Evolutionary conservation across 352 stramenopile species (phyloP), one percentile per base, ranked within the genome.

Genomic region (Phytophthora chlamydospora): DNA sequence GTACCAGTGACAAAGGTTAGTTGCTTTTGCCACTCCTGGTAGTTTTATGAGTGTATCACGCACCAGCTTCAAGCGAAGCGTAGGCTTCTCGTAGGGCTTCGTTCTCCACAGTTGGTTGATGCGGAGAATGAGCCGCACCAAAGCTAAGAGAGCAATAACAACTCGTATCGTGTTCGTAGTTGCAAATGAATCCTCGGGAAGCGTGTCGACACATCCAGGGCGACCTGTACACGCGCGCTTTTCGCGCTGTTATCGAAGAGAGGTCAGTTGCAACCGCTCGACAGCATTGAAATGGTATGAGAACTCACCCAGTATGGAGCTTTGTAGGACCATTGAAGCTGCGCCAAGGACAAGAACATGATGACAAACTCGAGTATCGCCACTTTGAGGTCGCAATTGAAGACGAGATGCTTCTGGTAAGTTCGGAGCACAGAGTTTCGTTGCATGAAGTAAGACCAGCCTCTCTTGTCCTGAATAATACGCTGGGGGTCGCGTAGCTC

Each of bases 361-460:
- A 88, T 85, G 21, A 54, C 31, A 17, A 81, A 59, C 58, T 88
- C 78, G 1, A 88, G 46, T 0, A 27, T 21, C 1, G 76, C 67
- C n/a, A 84, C 71, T 11, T 68, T 58, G 6, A 61, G 59, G n/a
- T 85, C 78, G 5, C 43, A 68, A 29, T 80, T 81, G 39, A 83
- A 58, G 10, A 67, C 53, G 16, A 73, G 27, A 16, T 65, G 71
- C 43, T 76, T 80, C 49, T 85, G 75, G 59, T 85, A 85, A 14
- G 58, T 75, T 19, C 59, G 39, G 14, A 63, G 33, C 17, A 75
- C 45, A 0, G 47, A 48, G 24, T 71, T 72, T 31, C 54, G 61
- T 44, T 75, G 61, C 34, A 68, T 44, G 14, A 75, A 64, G 9
- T 19, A 62, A 1, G 61, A 43, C 70, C 66, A 78, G 5, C 59